Base-by-base conservation (phyloP, 164 flowering plant species). In the Houttuynia cordata region DNA sequence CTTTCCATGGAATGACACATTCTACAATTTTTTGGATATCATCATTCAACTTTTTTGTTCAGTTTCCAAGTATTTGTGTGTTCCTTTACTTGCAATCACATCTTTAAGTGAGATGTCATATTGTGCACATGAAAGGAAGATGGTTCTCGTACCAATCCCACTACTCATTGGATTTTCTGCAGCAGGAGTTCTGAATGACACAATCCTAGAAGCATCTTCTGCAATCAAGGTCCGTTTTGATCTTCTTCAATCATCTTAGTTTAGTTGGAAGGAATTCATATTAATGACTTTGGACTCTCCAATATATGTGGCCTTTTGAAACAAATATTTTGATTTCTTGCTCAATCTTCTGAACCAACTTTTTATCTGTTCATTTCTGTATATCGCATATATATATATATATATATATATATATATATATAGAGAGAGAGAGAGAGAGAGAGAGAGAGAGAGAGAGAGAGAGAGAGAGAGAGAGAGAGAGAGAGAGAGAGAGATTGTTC, bases 101-200 rank as follows among this genome's bases (percentile, higher is more conserved):
- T 79, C 95, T 39, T 69, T 88, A 20, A 88, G 95, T 41, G 98
- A 91, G 84, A 73, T 91, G 83, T 88, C 95, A 22, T 91, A 85
- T 62, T 85, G 87, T 76, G 96, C 96, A 22, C 89, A 84, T 70
- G 85, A 85, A 72, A 82, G 79, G 76, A 88, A 88, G 74, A 74
- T 91, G 58, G 59, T 59, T 62, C 67, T 85, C 45, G 68, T 81
- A 57, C 86, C 90, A 24, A 0, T 88, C 63, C 92, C 90, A 8
- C 59, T 87, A 20, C 69, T 88, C 39, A 55, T 75, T 61, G 96
- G 98, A 61, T 21, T 81, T 58, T 81, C 69, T 64, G 52, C 83
- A 63, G 91, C 92, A 71, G 88, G 82, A 24, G 63, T 82, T 56
- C 66, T 86, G 51, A 78, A 53, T 52, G 77, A 80, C 50, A 77